Evolutionary conservation across 495 filamentous ascomycete species (phyloP).

Genomic region (Penicillium argentinense): DNA sequence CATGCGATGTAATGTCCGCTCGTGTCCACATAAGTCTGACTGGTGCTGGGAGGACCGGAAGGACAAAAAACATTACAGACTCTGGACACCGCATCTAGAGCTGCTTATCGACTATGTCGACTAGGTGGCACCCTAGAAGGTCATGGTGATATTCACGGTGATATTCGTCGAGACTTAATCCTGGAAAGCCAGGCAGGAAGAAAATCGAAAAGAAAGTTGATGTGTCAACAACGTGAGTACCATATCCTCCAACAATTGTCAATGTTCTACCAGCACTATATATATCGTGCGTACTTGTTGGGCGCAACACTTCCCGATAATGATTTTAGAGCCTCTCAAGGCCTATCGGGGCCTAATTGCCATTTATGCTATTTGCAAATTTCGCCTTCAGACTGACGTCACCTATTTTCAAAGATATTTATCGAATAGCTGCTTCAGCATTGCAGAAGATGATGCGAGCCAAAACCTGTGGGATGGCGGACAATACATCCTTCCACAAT

Average conservation of each 20-base stretch:
- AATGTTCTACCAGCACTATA: conserved; percentile 4
- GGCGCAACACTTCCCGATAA: too few relatives aligned
- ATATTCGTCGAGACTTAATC: conserved; percentile 12
- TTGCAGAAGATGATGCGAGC: too few relatives aligned
- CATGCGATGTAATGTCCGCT: conserved; percentile 4
- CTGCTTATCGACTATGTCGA: conserved; percentile 12
- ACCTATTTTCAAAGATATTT: too few relatives aligned
- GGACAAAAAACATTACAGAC: conserved; percentile 3
- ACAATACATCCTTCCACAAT: too few relatives aligned
- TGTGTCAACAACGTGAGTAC: neutral
- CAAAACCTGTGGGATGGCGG: too few relatives aligned
- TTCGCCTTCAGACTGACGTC: too few relatives aligned
- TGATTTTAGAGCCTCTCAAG: too few relatives aligned
- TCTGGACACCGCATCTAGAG: conserved; percentile 8
- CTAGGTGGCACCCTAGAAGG: conserved; percentile 5
- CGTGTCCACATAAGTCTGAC: conserved; percentile 13
- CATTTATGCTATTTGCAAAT: too few relatives aligned
- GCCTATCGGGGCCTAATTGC: too few relatives aligned
- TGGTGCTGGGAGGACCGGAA: conserved; percentile 19
- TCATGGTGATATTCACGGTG: conserved; percentile 3
- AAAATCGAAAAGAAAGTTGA: conserved; percentile 9
- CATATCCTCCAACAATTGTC: conserved; percentile 8
- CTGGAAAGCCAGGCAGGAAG: conserved; percentile 11
- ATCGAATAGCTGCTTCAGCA: too few relatives aligned
- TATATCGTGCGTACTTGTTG: too few relatives aligned